Evolutionary conservation across 306 rosid genomes (phyloP).

Genomic region (Vigna nakashimae): DNA sequence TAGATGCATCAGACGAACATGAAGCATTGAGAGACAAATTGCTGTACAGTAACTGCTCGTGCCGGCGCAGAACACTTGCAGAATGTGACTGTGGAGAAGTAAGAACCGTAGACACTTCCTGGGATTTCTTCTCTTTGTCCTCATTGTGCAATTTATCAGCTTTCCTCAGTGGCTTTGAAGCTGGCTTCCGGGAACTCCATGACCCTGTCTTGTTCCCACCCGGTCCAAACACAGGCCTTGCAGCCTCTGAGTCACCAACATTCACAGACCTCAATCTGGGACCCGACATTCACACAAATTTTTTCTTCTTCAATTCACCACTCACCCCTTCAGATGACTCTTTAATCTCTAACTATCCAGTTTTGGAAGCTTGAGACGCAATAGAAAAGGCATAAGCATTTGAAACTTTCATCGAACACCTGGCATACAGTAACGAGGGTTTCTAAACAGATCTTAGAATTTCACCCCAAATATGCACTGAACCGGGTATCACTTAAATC

Average conservation of each 20-base stretch:
- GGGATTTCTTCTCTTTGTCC: constrained; percentile 62
- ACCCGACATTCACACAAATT: constrained; percentile 62
- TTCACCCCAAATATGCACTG: constrained; percentile 41
- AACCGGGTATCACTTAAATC: constrained; percentile 30
- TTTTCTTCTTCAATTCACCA: constrained; percentile 21
- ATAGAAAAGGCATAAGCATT: constrained; percentile 34
- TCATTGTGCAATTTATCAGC: constrained; percentile 57
- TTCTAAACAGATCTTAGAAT: constrained; percentile 62
- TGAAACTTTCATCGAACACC: constrained; percentile 36
- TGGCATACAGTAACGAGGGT: constrained; percentile 17
- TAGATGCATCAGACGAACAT: constrained; percentile 85
- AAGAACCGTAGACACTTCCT: constrained; percentile 44
- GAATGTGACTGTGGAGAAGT: constrained; percentile 64
- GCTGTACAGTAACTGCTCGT: constrained; percentile 71
- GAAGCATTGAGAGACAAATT: constrained; percentile 79
- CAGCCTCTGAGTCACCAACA: constrained; percentile 65
- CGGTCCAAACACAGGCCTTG: constrained; percentile 72
- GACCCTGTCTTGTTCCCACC: constrained; percentile 71
- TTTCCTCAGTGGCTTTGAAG: constrained; percentile 65
- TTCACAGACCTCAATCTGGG: constrained; percentile 80
- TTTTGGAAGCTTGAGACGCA: constrained; percentile 43
- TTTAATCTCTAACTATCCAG: constrained; percentile 25
- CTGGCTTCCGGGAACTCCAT: constrained; percentile 56
- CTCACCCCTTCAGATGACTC: constrained; percentile 30
- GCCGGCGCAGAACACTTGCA: constrained; percentile 65